Conservation (phyloP, 169 alveolate genomes). For the Cryptosporidium tyzzeri region DNA sequence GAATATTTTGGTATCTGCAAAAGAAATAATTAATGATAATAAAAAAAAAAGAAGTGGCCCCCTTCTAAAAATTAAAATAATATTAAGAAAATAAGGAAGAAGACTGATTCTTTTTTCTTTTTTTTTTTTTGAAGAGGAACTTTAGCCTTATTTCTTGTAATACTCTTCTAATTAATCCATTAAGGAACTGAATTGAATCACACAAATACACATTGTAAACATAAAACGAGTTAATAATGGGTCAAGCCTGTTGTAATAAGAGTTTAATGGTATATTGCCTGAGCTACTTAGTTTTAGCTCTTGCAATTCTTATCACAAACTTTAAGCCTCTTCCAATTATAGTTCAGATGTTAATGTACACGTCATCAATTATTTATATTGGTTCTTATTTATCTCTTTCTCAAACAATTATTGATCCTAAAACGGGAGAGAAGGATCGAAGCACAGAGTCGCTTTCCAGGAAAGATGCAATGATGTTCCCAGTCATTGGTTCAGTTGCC, state of each 20-base stretch:
- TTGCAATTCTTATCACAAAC: slow-evolving; percentile 32
- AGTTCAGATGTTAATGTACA: slow-evolving; percentile 79
- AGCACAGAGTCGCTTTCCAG: slow-evolving; percentile 85
- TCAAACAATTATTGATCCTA: slow-evolving; percentile 59
- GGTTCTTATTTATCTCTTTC: slow-evolving; percentile 80
- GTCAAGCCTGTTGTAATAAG: not conserved
- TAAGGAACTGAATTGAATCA: not conserved
- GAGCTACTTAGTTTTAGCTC: slow-evolving; percentile 9
- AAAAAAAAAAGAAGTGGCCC: not conserved
- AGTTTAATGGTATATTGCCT: not conserved
- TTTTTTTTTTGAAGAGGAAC: not conserved
- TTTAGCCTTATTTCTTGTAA: not conserved
- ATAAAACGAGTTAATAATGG: not conserved
- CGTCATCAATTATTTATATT: slow-evolving; percentile 79
- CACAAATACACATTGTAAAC: not conserved
- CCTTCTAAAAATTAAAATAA: not conserved
- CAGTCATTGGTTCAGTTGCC: slow-evolving; percentile 88
- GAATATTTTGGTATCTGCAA: slow-evolving; percentile 21
- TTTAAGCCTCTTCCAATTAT: slow-evolving; percentile 76
- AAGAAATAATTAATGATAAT: not conserved
- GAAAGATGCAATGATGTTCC: slow-evolving; percentile 90
- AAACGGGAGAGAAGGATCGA: slow-evolving; percentile 83
- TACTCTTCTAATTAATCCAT: no score
- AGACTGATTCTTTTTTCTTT: not conserved
- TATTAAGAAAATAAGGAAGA: not conserved